A percentile compares a stretch with the other conserved stretches of the same genome.
Evolutionary conservation across 140 eudicot species (phyloP).

Genomic region (Anethum foeniculum): DNA sequence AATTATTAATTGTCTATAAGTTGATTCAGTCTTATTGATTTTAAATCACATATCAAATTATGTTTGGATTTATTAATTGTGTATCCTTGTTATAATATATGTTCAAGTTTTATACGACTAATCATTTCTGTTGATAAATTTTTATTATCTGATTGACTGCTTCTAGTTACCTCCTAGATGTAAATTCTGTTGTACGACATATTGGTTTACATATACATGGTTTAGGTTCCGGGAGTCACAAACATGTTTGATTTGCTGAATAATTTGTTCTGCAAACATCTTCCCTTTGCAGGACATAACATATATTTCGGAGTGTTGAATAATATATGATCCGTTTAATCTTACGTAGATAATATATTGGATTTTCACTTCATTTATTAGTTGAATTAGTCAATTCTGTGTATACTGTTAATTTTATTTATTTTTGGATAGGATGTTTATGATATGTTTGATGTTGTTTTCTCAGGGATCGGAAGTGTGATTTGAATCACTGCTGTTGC

Average conservation of each 20-base stretch:
- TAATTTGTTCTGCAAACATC: too few species aligned
- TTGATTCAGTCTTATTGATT: not conserved
- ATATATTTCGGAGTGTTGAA: not conserved
- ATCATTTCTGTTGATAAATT: too few species aligned
- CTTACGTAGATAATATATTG: not conserved
- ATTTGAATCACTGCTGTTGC: not conserved
- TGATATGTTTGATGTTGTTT: not conserved
- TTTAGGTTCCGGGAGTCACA: too few species aligned
- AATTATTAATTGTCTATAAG: too few species aligned
- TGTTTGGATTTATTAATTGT: too few species aligned
- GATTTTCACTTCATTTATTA: not conserved
- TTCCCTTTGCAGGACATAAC: too few species aligned
- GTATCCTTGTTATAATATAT: too few species aligned
- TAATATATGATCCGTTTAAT: not conserved
- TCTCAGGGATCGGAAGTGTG: not conserved
- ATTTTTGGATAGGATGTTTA: not conserved
- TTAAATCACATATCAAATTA: not conserved
- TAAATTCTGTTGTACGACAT: too few species aligned
- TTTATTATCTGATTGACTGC: too few species aligned
- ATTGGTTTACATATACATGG: not conserved
- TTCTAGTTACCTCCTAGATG: too few species aligned
- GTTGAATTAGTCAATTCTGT: not conserved
- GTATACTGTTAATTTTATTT: not conserved
- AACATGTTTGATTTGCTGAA: too few species aligned
- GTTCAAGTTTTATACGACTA: too few species aligned